Conservation (phyloP, 1,284 basidiomycete species). For the Trametes polyzona region DNA sequence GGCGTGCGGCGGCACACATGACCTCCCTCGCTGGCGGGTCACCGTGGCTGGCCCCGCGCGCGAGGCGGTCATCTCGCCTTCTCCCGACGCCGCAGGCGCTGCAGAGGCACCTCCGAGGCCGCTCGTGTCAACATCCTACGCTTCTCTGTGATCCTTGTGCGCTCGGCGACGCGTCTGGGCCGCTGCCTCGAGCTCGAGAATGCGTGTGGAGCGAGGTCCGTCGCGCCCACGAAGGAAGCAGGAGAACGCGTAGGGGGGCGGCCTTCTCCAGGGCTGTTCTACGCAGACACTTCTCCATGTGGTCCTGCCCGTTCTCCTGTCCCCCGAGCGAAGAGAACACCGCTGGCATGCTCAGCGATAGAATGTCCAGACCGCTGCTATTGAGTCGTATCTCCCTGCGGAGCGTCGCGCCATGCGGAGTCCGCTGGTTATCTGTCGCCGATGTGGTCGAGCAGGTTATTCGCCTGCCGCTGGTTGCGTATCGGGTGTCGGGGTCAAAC, state of each 20-base stretch:
- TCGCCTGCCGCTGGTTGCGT: too few species aligned
- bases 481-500: too few species aligned
- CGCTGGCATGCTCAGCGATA: background rate
- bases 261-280: too few species aligned
- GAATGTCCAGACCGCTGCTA: background rate
- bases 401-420: background rate
- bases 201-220: background rate
- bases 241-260: too few species aligned
- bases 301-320: background rate
- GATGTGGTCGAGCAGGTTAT: background rate
- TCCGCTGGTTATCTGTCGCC: background rate
- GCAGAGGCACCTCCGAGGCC: background rate
- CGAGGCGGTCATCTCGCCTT: background rate
- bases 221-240: background rate
- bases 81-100: background rate
- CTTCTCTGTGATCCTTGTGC: slow-evolving; percentile 11
- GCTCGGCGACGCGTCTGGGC: slow-evolving; percentile 14
- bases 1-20: background rate
- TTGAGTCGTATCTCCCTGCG: background rate
- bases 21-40: background rate
- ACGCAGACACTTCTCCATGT: background rate
- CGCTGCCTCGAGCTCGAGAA: background rate
- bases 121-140: background rate
- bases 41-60: background rate
- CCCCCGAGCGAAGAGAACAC: background rate